Conservation (phyloP, 345 rosid species). For the Salix brachista region DNA sequence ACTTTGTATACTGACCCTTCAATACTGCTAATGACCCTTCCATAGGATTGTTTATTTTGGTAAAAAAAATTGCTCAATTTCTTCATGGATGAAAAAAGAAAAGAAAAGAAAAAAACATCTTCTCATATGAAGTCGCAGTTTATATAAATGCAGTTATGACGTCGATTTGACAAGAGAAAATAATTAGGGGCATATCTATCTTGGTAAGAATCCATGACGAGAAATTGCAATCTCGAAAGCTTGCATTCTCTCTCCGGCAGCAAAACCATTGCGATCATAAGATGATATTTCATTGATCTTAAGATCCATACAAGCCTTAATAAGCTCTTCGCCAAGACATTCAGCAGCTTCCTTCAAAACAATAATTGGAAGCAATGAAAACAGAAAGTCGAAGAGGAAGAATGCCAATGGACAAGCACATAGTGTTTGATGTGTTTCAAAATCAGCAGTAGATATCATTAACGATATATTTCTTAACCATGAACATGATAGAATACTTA, state of each 20-base stretch:
- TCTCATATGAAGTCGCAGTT: too few relatives aligned
- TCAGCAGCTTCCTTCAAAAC: conserved; percentile 69
- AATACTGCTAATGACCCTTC: too few relatives aligned
- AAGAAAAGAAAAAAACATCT: too few relatives aligned
- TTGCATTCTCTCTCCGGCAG: conserved; percentile 68
- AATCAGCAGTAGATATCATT: too few relatives aligned
- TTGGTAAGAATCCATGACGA: conserved; percentile 63
- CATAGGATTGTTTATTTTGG: too few relatives aligned
- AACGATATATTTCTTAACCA: too few relatives aligned
- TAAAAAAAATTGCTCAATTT: too few relatives aligned
- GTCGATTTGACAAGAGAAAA: background rate
- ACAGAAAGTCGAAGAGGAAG: background rate
- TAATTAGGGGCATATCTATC: conserved; percentile 24
- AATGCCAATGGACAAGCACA: background rate
- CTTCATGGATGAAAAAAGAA: too few relatives aligned
- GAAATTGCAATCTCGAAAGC: conserved; percentile 76
- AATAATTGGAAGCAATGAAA: background rate
- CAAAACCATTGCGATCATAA: conserved; percentile 76
- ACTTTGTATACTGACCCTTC: too few relatives aligned
- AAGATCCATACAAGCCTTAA: conserved; percentile 57
- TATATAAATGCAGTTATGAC: too few relatives aligned
- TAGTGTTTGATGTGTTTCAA: too few relatives aligned
- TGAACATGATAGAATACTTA: conserved; percentile 33
- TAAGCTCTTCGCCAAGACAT: conserved; percentile 77
- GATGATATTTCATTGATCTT: conserved; percentile 66